phyloP scores from a whole-genome alignment of 2,329 filamentous ascomycete genomes.

The Catunica adiposa region DNA sequence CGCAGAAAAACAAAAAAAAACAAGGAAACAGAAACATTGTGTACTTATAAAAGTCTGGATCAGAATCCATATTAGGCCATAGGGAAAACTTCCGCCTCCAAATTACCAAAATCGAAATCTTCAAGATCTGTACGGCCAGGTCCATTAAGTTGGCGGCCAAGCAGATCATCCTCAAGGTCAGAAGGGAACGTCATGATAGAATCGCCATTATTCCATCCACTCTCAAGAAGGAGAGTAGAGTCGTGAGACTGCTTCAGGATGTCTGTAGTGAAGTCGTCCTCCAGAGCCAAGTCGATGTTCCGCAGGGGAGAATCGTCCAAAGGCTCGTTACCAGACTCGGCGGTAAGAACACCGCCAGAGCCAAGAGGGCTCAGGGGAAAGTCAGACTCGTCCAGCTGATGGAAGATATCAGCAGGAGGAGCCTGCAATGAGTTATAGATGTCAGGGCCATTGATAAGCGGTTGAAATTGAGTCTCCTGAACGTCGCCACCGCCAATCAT shows the following conservation, averaged over 20 bases:
- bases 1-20: conserved; percentile 4
- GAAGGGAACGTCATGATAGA: not conserved
- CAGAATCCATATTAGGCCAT: not conserved
- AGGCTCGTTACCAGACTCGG: conserved; percentile 12
- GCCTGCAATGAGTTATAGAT: conserved; percentile 7
- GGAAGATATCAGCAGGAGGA: conserved; percentile 7
- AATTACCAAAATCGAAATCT: not conserved
- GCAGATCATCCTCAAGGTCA: not conserved
- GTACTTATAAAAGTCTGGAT: too few species aligned
- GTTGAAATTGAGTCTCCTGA: conserved; percentile 4
- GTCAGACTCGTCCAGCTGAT: not conserved
- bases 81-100: too few species aligned
- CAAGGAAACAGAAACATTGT: not conserved
- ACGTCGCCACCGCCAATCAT: conserved; percentile 20
- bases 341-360: conserved; percentile 6
- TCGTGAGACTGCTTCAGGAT: conserved; percentile 3
- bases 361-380: not conserved
- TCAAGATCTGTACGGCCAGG: conserved; percentile 5
- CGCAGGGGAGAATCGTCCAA: conserved; percentile 1
- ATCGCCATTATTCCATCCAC: not conserved
- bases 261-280: conserved; percentile 6
- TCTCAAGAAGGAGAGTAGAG: not conserved
- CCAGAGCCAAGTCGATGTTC: not conserved
- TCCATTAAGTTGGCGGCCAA: conserved; percentile 5
- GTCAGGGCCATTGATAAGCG: conserved; percentile 2